phyloP scores from a whole-genome alignment of 345 rosid genomes.

The Sapria himalayana region DNA sequence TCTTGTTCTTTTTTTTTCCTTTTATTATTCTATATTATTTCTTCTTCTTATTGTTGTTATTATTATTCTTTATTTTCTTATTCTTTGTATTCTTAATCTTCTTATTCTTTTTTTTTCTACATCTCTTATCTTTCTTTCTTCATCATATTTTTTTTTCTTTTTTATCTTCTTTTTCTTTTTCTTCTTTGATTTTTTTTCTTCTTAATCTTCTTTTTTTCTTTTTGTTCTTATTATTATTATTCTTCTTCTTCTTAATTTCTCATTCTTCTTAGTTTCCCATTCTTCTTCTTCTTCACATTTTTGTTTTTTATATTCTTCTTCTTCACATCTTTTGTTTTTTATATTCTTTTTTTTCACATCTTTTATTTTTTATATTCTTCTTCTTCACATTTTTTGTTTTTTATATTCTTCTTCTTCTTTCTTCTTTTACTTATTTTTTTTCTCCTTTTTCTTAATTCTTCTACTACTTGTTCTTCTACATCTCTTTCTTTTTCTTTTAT shows the following conservation, averaged over 20 bases:
- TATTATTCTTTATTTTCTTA: too few species aligned
- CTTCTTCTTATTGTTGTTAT: too few species aligned
- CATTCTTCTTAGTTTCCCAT: not conserved
- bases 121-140: not conserved
- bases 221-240: not conserved
- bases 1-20: too few species aligned
- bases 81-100: too few species aligned
- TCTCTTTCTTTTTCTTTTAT: not conserved
- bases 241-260: not conserved
- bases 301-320: not conserved
- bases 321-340: not conserved
- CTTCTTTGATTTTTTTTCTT: too few species aligned
- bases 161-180: not conserved
- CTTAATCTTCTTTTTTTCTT: not conserved
- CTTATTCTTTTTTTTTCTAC: not conserved
- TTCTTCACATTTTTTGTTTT: not conserved
- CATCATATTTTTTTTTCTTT: not conserved
- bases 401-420: not conserved
- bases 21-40: too few species aligned
- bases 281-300: not conserved
- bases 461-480: not conserved
- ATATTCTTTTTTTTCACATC: not conserved
- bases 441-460: not conserved
- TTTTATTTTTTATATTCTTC: not conserved
- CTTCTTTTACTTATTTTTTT: not conserved